Evolutionary conservation across 2,329 filamentous ascomycete species (phyloP), one percentile per base, ranked within the genome.

Genomic region (Monilinia vaccinii-corymbosi): DNA sequence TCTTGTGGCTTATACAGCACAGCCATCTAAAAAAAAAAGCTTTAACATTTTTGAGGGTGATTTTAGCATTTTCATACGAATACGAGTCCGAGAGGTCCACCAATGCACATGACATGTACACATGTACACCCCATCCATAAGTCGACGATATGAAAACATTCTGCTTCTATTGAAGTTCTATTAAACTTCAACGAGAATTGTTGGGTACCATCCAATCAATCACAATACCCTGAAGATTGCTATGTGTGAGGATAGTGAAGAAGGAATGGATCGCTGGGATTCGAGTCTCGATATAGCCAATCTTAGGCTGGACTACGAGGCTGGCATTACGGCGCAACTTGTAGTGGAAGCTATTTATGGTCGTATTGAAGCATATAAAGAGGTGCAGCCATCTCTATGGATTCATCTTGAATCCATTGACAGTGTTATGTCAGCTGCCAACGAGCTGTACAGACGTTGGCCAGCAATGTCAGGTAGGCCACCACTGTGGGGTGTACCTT

Each of bases 401-500:
- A 81, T 79, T 46, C 69, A 77, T 61, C 72, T 79, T 16, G 71
- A 75, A 31, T 65, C 74, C 0, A 66, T 73, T n/a, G 73, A 75
- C 10, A 71, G 75, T 4, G 71, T 75, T 8, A 64, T 80, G 7
- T 67, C 71, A 44, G 74, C 73, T 6, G 78, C 77, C 5, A 71
- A 73, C 53, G 68, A 72, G 10, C 70, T 82, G 2, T 67, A 71
- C n/a, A 68, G 68, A 18, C 73, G 70, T 23, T 81, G 76, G 66
- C 69, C 71, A 49, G 68, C 74, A 58, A 40, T 51, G 9, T 72
- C 71, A 31, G 67, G 75, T 3, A 76, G 78, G 53, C 79, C 79
- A 14, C 75, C 76, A 10, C 69, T 81, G 4, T 81, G 78, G 64
- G 78, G 79, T 42, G 68, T 81, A 4, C 78, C 78, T 1, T 81